These are phyloP conservation scores for Teunomyces pallodes DNA, from an alignment of 805 yeast species.

Conservation along the genomic window DNA sequence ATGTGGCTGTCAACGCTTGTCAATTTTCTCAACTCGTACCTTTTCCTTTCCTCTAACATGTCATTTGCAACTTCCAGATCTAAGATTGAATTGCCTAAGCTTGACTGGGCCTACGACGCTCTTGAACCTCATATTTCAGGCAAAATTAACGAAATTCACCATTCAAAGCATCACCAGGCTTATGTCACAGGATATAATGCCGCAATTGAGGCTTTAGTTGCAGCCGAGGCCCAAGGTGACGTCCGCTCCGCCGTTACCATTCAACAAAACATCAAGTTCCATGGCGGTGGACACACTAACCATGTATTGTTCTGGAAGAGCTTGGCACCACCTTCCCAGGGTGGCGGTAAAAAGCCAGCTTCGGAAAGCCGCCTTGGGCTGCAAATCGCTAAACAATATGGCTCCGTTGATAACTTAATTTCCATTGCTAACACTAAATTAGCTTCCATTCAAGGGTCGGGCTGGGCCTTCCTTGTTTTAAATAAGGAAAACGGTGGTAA, in stretches of 20 bases:
- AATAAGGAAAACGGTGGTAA: constrained; percentile 42
- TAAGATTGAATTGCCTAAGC: constrained; percentile 32
- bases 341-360: constrained; percentile 35
- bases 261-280: constrained; percentile 46
- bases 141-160: constrained; percentile 46
- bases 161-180: constrained; percentile 51
- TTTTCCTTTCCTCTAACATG: background rate
- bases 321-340: constrained; percentile 43
- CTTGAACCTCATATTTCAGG: constrained; percentile 48
- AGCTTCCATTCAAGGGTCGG: constrained; percentile 52
- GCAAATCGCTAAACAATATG: constrained; percentile 40
- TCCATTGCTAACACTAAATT: constrained; percentile 40
- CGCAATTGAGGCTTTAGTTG: constrained; percentile 40
- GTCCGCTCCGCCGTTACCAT: constrained; percentile 41
- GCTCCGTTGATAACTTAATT: constrained; percentile 44
- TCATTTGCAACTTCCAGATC: constrained; percentile 1
- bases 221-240: constrained; percentile 36
- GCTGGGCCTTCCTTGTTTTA: constrained; percentile 52
- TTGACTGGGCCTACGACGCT: constrained; percentile 47
- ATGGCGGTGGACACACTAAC: constrained; percentile 52
- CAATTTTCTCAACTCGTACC: background rate
- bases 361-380: constrained; percentile 32
- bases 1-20: background rate
- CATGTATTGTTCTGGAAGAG: constrained; percentile 51
- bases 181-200: constrained; percentile 47